Conservation (phyloP, 345 rosid genomes). For the Populus simonii region DNA sequence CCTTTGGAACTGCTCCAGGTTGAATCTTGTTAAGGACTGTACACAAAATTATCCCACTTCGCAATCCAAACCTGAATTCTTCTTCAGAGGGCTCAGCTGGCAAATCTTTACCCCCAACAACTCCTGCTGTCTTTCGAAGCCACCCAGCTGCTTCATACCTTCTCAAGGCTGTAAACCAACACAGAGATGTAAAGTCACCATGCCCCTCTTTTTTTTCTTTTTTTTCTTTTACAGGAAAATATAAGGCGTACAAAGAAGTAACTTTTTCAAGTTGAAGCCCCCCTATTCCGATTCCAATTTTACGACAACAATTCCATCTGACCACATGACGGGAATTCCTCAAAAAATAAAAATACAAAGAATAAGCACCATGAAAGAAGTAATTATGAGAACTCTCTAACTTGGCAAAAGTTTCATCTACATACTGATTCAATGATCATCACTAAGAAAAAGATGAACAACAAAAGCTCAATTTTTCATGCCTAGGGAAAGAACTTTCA, state of each 20-base stretch:
- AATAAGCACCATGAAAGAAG: neutral
- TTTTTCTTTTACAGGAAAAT: neutral
- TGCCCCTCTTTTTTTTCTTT: neutral
- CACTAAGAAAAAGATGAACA: conserved; percentile 1
- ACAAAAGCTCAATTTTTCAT: neutral
- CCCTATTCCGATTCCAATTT: neutral
- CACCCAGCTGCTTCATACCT: conserved; percentile 35
- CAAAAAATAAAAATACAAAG: neutral
- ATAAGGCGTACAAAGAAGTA: neutral
- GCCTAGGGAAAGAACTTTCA: neutral
- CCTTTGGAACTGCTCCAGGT: conserved; percentile 34
- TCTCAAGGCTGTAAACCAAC: conserved; percentile 17
- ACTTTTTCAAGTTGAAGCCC: neutral
- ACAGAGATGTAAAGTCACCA: neutral
- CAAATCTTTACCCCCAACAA: conserved; percentile 30
- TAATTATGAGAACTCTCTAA: neutral
- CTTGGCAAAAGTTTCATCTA: neutral
- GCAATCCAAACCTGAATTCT: conserved; percentile 27
- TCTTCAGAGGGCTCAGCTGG: conserved; percentile 37
- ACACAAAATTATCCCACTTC: conserved; percentile 35
- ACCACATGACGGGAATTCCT: neutral
- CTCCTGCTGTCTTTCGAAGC: conserved; percentile 25
- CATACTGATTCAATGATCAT: neutral
- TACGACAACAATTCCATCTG: neutral
- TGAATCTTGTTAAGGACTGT: conserved; percentile 33